phyloP scores from a whole-genome alignment of 208 protist genomes.

The Acanthamoeba quina region DNA sequence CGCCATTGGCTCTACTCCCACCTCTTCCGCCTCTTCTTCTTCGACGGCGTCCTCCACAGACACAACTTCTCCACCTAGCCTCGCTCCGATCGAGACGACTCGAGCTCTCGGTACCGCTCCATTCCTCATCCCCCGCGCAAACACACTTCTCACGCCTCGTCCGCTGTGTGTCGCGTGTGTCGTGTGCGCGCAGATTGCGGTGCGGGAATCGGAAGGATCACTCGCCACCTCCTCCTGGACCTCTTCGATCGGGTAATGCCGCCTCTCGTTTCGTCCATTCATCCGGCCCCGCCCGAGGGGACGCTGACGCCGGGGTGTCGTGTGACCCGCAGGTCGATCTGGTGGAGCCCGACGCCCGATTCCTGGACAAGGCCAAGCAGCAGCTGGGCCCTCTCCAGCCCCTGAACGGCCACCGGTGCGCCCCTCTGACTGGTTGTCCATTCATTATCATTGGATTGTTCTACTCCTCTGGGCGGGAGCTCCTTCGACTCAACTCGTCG shows the following conservation, averaged over 20 bases:
- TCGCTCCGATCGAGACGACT: not conserved
- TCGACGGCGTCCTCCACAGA: not conserved
- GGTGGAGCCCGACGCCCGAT: conserved; percentile 80
- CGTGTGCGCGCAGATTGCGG: conserved; percentile 80
- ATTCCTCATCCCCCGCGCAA: not conserved
- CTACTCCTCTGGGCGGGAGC: no score
- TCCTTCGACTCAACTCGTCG: no score
- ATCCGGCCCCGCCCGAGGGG: not conserved
- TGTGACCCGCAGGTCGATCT: conserved; percentile 77
- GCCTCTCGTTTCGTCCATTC: not conserved
- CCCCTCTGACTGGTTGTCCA: not conserved
- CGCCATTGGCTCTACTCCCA: not conserved
- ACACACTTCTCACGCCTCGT: not conserved
- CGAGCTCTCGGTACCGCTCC: not conserved
- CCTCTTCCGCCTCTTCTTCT: not conserved
- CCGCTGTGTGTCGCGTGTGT: not conserved
- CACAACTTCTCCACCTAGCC: not conserved
- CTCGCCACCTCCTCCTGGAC: conserved; percentile 73
- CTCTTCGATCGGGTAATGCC: conserved; percentile 75
- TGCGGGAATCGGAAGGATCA: conserved; percentile 86
- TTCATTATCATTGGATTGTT: not conserved
- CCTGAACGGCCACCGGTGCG: conserved; percentile 32
- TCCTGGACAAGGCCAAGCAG: conserved; percentile 81
- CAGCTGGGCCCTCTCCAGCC: not conserved
- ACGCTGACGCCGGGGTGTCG: not conserved